These are phyloP conservation scores for Vigna hirtella DNA, from an alignment of 306 rosid genomes.

Conservation along the genomic window DNA sequence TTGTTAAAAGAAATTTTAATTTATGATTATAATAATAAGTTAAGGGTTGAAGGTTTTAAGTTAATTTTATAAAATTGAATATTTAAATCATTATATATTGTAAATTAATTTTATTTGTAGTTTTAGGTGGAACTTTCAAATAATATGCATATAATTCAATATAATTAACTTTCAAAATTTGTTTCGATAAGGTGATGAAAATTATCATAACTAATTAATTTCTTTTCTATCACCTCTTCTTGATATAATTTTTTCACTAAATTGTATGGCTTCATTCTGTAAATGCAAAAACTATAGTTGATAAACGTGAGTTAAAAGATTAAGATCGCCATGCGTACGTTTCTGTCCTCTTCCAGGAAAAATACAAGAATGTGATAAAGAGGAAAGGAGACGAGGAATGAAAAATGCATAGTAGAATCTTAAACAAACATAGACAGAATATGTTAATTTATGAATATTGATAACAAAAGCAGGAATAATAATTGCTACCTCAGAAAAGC, in stretches of 20 bases:
- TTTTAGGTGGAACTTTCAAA: too few relatives aligned
- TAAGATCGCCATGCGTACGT: neutral
- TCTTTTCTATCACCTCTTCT: neutral
- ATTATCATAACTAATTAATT: neutral
- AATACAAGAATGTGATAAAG: neutral
- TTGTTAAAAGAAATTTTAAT: too few relatives aligned
- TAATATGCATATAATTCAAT: too few relatives aligned
- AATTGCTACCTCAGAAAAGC: constrained; percentile 27
- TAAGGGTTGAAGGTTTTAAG: too few relatives aligned
- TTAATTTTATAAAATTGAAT: too few relatives aligned
- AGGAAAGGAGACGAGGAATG: neutral
- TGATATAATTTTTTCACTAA: neutral
- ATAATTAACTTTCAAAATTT: neutral
- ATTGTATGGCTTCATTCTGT: neutral
- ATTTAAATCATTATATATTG: neutral
- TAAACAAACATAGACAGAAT: neutral
- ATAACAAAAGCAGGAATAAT: constrained; percentile 15
- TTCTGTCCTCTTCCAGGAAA: neutral
- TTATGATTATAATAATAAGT: too few relatives aligned
- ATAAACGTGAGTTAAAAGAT: neutral
- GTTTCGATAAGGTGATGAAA: neutral
- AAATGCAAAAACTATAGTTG: neutral
- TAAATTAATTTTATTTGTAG: too few relatives aligned
- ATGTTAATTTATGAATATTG: neutral
- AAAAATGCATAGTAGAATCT: neutral